Evolutionary conservation across 192 early-diverging fungal genomes (phyloP), one percentile per base, ranked within the genome.

Genomic region (Linnemannia hyalina): DNA sequence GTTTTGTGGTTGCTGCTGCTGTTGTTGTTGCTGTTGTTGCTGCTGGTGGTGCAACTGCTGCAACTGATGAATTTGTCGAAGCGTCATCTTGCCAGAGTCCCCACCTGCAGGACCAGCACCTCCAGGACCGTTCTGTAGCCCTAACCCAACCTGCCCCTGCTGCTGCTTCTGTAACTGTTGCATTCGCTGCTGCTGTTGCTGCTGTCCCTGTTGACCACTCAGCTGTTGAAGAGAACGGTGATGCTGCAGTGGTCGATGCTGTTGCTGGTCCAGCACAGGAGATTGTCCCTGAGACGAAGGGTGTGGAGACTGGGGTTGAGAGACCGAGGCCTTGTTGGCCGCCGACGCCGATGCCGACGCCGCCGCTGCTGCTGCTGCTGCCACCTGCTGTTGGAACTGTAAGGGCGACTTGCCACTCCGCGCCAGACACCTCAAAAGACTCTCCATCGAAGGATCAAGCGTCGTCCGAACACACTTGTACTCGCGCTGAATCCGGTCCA

Each of bases 391-490:
- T 38, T 70, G 82, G 22, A 80, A 44, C 60, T 77, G 74, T 18
- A 80, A 55, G 22, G 75, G 79, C 18, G 75, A 80, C 35, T 80
- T 76, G 15, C 75, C 78, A 55, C 65, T 68, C 47, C 74, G 78
- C 22, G 78, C 78, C 60, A 85, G 60, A 68, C 83, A 85, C 23
- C 83, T 41, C 73, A 85, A 49, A 11, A 85, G 49, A 73, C 78
- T 80, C 29, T 85, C 83, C 38, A 85, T 22, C 13, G 78, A 46
- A 1, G 83, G 83, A 38, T 85, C 83, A 3, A 73, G 55, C 4
- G 78, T 76, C 68, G 42, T 85, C 16, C 83, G 57, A 8, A 85
- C 78, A 74, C 83, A 85, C 40, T 85, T 85, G 73, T 85, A 85
- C 54, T 85, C 78, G 18, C 78, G 77, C 38, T 85, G 76, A 29